Base-by-base conservation (phyloP, 2,329 filamentous ascomycete genomes). In the Alternaria gaisen region DNA sequence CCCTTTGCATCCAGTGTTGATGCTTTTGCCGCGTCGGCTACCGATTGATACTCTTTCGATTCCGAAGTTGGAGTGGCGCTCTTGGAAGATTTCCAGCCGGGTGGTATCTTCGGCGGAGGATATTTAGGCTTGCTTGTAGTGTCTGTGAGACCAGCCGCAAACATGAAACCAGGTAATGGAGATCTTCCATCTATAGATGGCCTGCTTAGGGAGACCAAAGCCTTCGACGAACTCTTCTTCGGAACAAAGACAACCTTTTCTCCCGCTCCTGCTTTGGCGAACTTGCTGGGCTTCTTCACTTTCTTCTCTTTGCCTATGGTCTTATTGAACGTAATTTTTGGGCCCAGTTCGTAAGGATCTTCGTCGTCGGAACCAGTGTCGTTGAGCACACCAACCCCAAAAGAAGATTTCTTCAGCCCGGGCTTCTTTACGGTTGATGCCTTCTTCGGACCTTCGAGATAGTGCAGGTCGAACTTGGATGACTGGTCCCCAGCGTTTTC, bases 281-380 rank as follows among this genome's bases (percentile, higher is more conserved):
- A 78, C 14, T 83, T 83, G 63, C 72, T 77, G 16, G 68, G 67
- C 65, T 79, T 79, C 62, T 87, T 87, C 70, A 87, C 91, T 75
- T 92, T 94, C 76, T 92, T 97, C 64, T 94, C 90, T 0, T 90
- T 91, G 18, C 92, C 93, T 61, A 97, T 87, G 5, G 90, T 85
- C 41, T 89, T 87, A 70, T 92, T 97, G 78, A 97, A 97, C 12
- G 90, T 92, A 75, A 97, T 96, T 67, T 89, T 90, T 0, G 95
- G 95, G 0, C 94, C 94, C 54, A 98, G 90, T 59, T 94, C 91
- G 74, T 97, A 98, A 0, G 93, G 91, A 72, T 97, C 94, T 71
- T 98, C 95, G 46, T 97, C 94, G 68, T 98, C 95, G 5, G 94
- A 97, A 11, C 93, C 94, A 20, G 90, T 95, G 68, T 97, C 94